phyloP scores from a whole-genome alignment of 1,284 basidiomycete genomes.

The Ustilago hordei region DNA sequence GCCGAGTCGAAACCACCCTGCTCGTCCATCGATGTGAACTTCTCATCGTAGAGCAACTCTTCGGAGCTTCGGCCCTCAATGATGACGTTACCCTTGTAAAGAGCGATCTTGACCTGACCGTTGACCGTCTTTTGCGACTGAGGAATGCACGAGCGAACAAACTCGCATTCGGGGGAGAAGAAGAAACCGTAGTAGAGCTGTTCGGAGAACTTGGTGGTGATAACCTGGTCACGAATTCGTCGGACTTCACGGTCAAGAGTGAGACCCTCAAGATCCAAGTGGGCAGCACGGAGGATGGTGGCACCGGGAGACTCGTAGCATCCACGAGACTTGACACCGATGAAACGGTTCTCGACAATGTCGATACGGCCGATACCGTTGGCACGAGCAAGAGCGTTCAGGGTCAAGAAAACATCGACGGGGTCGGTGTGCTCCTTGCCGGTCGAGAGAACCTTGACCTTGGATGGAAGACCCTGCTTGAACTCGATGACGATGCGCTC shows the following conservation, averaged over 20 bases:
- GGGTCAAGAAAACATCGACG: constrained; percentile 93
- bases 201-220: constrained; percentile 87
- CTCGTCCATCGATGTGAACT: constrained; percentile 99
- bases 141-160: constrained; percentile 78
- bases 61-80: constrained; percentile 91
- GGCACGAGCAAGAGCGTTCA: constrained; percentile 91
- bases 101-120: constrained; percentile 86
- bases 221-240: constrained; percentile 91
- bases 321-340: constrained; percentile 97
- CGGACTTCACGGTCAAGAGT: constrained; percentile 98
- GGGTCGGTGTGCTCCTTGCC: constrained; percentile 77
- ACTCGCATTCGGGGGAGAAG: constrained; percentile 98
- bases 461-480: constrained; percentile 78
- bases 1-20: constrained; percentile 87
- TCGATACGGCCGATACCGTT: constrained; percentile 97
- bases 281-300: constrained; percentile 93
- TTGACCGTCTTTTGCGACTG: constrained; percentile 97
- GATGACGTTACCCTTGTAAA: constrained; percentile 97
- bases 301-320: constrained; percentile 98
- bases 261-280: constrained; percentile 96
- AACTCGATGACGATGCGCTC: constrained; percentile 80
- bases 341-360: constrained; percentile 99
- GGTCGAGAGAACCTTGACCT: constrained; percentile 56
- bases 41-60: constrained; percentile 92
- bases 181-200: constrained; percentile 94